A percentile compares a stretch with the other conserved stretches of the same genome.
phyloP scores from a whole-genome alignment of 2,329 filamentous ascomycete genomes.

The Aspergillus clavatus region DNA sequence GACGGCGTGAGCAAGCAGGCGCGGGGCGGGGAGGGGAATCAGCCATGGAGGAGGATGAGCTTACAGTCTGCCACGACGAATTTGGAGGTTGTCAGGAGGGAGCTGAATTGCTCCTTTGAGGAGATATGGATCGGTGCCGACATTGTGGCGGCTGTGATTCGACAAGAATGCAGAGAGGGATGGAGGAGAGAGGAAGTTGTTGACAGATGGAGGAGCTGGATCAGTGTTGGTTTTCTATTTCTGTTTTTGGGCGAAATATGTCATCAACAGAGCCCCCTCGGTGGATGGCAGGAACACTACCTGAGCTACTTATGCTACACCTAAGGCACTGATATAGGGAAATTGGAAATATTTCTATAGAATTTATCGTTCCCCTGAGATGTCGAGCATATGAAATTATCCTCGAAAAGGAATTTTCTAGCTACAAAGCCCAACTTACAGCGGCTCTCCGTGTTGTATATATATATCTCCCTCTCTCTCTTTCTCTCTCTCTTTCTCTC shows the following conservation, averaged over 20 bases:
- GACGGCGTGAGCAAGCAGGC: constrained; percentile 9
- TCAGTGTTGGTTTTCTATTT: constrained; percentile 6
- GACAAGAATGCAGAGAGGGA: constrained; percentile 7
- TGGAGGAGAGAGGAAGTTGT: constrained; percentile 15
- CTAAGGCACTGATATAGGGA: no score
- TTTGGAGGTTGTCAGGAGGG: constrained; percentile 64
- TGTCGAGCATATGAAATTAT: no score
- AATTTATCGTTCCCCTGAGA: no score
- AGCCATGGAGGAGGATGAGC: constrained; percentile 43
- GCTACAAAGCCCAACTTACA: no score
- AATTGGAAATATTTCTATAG: no score
- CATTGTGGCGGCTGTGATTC: constrained; percentile 32
- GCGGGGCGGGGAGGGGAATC: constrained; percentile 5
- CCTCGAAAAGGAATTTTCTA: no score
- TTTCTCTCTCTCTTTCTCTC: no score
- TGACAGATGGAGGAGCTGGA: constrained; percentile 9
- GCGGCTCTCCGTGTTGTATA: no score
- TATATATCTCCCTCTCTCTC: no score
- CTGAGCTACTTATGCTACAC: no score
- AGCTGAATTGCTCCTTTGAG: constrained; percentile 63
- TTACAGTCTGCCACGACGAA: constrained; percentile 87
- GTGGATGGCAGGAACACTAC: constrained; percentile 1
- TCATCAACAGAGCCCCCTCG: constrained; percentile 8
- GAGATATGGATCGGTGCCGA: constrained; percentile 49
- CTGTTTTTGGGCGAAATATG: constrained; percentile 7